A percentile compares a stretch with the other conserved stretches of the same genome.
phyloP scores from a whole-genome alignment of 108 stramenopile species.

The Skeletonema menzelii region DNA sequence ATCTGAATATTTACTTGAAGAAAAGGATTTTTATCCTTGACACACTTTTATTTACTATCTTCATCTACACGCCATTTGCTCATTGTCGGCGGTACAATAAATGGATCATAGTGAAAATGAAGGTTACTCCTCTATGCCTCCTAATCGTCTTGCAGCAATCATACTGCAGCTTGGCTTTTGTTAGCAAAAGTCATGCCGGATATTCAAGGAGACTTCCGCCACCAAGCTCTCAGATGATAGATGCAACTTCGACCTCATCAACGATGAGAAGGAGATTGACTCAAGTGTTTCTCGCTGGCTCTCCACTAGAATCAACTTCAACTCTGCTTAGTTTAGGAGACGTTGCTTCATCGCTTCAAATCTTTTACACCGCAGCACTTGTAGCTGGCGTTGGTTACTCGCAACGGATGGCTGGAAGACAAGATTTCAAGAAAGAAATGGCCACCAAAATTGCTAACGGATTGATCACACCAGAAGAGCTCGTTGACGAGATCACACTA shows the following conservation, averaged over 20 bases:
- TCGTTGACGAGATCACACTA: slow-evolving; percentile 13
- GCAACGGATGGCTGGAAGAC: slow-evolving; percentile 12
- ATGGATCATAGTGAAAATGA: not conserved
- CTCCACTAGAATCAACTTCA: not conserved
- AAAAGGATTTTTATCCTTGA: no score
- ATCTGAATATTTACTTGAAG: no score
- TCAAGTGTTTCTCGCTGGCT: not conserved
- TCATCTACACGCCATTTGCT: no score
- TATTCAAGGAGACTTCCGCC: not conserved
- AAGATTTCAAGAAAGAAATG: slow-evolving; percentile 22
- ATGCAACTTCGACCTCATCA: not conserved
- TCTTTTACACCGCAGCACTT: slow-evolving; percentile 10
- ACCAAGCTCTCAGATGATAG: not conserved
- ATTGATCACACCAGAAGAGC: slow-evolving; percentile 14
- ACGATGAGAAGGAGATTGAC: not conserved
- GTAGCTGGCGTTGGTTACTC: slow-evolving; percentile 22
- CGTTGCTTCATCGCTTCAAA: not conserved
- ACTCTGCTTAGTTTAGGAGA: not conserved
- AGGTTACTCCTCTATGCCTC: not conserved
- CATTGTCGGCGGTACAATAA: no score
- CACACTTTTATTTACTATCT: no score
- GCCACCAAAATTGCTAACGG: slow-evolving; percentile 22
- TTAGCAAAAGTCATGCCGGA: not conserved
- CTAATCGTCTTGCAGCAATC: not conserved
- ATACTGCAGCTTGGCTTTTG: not conserved